phyloP scores from a whole-genome alignment of 225 moss, liverwort and hornwort species.

The Marchantia paleacea region DNA sequence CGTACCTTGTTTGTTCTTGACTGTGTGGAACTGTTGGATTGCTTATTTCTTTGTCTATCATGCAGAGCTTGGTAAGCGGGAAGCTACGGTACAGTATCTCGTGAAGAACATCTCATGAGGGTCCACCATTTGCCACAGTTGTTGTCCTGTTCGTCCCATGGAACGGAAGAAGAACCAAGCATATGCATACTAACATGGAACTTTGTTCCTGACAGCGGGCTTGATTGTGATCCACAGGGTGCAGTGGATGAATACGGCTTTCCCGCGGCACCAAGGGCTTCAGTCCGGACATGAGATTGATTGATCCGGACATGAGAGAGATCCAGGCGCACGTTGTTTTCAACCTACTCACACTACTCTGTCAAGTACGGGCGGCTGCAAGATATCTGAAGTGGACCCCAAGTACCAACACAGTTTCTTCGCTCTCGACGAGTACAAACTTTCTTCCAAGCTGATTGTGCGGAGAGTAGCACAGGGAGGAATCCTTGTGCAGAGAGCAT shows the following conservation, averaged over 20 bases:
- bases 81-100: not conserved
- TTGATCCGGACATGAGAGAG: slow-evolving; percentile 65
- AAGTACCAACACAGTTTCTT: not conserved
- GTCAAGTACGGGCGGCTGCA: not conserved
- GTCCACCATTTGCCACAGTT: not conserved
- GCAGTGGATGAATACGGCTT: slow-evolving; percentile 74
- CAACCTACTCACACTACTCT: not conserved
- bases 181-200: slow-evolving; percentile 1
- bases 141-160: not conserved
- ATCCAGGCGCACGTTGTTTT: not conserved
- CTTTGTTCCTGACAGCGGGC: slow-evolving; percentile 24
- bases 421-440: not conserved
- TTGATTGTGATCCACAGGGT: slow-evolving; percentile 48
- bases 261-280: slow-evolving; percentile 73
- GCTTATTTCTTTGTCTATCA: not conserved
- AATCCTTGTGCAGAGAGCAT: slow-evolving; percentile 7
- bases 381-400: not conserved
- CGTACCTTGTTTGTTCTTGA: not conserved
- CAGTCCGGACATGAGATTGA: slow-evolving; percentile 74
- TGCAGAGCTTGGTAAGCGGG: too few relatives aligned
- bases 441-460: not conserved
- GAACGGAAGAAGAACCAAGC: not conserved
- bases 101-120: not conserved
- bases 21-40: not conserved
- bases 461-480: slow-evolving; percentile 6